Conservation (phyloP, 805 yeast genomes). For the Saturnispora besseyi region DNA sequence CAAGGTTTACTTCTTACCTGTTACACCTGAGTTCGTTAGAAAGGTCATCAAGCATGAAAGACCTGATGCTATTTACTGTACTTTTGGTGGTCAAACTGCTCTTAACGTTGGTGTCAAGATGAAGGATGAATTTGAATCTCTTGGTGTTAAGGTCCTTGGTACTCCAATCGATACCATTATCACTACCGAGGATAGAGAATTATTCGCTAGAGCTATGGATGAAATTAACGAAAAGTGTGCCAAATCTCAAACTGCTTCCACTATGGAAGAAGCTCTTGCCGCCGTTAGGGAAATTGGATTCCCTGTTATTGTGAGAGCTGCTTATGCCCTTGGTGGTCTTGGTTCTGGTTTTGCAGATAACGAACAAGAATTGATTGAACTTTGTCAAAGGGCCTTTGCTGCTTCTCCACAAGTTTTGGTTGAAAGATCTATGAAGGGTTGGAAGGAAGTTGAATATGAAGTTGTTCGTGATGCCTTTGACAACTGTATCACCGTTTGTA, state of each 20-base stretch:
- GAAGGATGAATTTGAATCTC: conserved; percentile 89
- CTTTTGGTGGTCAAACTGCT: conserved; percentile 99
- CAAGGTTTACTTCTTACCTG: conserved; percentile 91
- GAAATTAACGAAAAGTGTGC: conserved; percentile 96
- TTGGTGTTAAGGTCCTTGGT: conserved; percentile 90
- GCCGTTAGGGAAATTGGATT: conserved; percentile 87
- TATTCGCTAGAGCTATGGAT: conserved; percentile 89
- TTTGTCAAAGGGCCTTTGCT: conserved; percentile 83
- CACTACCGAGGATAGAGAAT: conserved; percentile 95
- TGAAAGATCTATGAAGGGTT: conserved; percentile 94
- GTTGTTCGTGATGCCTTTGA: conserved; percentile 95
- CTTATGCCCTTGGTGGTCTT: conserved; percentile 93
- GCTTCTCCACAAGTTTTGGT: conserved; percentile 92
- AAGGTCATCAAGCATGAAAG: conserved; percentile 92
- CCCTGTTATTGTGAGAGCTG: conserved; percentile 96
- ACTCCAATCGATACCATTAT: conserved; percentile 95
- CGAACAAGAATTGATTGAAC: conserved; percentile 71
- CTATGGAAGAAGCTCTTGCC: conserved; percentile 82
- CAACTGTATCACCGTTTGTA: conserved; percentile 97
- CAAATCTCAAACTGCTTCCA: conserved; percentile 90
- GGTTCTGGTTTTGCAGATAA: conserved; percentile 95
- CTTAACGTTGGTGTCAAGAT: conserved; percentile 91
- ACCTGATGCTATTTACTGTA: conserved; percentile 91
- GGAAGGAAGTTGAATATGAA: conserved; percentile 99
- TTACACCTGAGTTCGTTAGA: conserved; percentile 91